These are phyloP conservation scores for Trametes sp. DNA, from an alignment of 1,284 basidiomycete genomes.

Conservation along the genomic window DNA sequence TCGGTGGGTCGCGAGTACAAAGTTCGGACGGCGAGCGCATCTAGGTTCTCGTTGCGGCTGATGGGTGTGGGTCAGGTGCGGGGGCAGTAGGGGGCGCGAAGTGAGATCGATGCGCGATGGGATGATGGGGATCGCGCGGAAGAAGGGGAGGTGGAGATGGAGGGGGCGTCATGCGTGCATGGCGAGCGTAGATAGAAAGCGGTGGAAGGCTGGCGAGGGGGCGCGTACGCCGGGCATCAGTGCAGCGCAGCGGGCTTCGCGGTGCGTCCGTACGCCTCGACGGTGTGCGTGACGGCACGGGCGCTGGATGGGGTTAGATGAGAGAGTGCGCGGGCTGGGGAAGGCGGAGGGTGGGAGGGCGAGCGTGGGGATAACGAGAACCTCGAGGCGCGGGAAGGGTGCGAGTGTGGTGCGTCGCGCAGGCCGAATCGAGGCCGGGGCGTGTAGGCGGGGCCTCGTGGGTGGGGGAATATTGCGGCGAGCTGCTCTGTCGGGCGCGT, in stretches of 20 bases:
- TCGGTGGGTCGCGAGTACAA: background rate
- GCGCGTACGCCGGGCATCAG: constrained; percentile 1
- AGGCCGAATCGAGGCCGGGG: constrained; percentile 7
- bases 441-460: constrained; percentile 20
- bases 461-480: constrained; percentile 27
- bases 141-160: constrained; percentile 8
- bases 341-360: background rate
- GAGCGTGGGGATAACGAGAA: background rate
- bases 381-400: constrained; percentile 9
- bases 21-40: background rate
- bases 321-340: background rate
- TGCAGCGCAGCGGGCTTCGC: background rate
- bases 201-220: background rate
- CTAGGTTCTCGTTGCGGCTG: background rate
- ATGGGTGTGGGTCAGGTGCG: background rate
- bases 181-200: background rate
- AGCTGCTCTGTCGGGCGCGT: constrained; percentile 27
- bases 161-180: background rate
- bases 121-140: constrained; percentile 1
- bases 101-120: constrained; percentile 11
- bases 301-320: background rate
- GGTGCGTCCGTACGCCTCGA: background rate
- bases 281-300: background rate
- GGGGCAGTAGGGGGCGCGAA: background rate
- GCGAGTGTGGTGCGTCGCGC: background rate